Conservation (phyloP, 106 monocot genomes). For the Iris macrosiphon region DNA sequence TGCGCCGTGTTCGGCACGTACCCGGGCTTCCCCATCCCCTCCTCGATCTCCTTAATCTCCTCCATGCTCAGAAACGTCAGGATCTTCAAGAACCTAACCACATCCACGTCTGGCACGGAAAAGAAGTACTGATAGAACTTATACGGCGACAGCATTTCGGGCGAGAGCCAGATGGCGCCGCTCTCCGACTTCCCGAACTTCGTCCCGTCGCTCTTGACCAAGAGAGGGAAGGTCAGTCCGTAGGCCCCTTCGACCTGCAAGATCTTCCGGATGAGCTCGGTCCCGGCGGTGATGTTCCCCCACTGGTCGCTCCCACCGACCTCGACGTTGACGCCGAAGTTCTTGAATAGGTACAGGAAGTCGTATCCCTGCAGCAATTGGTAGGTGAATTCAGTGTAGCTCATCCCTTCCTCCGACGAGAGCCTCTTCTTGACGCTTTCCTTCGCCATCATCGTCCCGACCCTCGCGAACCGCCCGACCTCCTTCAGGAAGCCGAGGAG, state of each 20-base stretch:
- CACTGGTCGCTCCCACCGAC: slow-evolving; percentile 97
- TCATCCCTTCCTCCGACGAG: slow-evolving; percentile 83
- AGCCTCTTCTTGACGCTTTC: slow-evolving; percentile 89
- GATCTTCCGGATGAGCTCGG: slow-evolving; percentile 82
- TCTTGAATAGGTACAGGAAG: slow-evolving; percentile 76
- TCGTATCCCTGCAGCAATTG: slow-evolving; percentile 94
- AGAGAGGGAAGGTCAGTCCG: slow-evolving; percentile 85
- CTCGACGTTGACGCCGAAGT: slow-evolving; percentile 87
- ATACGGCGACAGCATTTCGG: slow-evolving; percentile 72
- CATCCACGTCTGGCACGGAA: slow-evolving; percentile 80
- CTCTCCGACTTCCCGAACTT: slow-evolving; percentile 91
- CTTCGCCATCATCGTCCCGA: slow-evolving; percentile 88
- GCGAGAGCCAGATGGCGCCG: slow-evolving; percentile 79
- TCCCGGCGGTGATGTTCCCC: slow-evolving; percentile 94
- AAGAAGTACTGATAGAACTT: slow-evolving; percentile 93
- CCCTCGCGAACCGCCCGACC: slow-evolving; percentile 75
- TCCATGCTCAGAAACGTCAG: slow-evolving; percentile 79
- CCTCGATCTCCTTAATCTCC: slow-evolving; percentile 69
- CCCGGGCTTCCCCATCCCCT: slow-evolving; percentile 58
- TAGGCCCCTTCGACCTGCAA: slow-evolving; percentile 79
- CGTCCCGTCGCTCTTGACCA: slow-evolving; percentile 89
- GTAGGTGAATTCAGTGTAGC: slow-evolving; percentile 95
- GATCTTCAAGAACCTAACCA: slow-evolving; percentile 80
- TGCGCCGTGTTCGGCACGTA: slow-evolving; percentile 73
- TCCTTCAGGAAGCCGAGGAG: slow-evolving; percentile 73